These are phyloP conservation scores for Acacia melanoxylon DNA, from an alignment of 306 rosid species.

Conservation along the genomic window DNA sequence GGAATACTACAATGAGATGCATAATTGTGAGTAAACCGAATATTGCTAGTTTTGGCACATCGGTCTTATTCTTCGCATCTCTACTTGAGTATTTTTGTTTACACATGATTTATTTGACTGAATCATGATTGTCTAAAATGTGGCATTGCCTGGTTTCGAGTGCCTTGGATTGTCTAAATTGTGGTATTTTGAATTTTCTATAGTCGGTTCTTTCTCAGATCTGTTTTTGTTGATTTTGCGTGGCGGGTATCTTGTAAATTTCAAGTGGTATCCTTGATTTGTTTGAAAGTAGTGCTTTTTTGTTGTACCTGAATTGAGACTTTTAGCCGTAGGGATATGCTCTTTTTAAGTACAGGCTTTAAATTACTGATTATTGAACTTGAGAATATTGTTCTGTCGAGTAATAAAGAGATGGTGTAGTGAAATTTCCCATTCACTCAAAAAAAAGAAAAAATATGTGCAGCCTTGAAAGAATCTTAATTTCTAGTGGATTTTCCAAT, in stretches of 20 bases:
- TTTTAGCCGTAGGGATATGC: background rate
- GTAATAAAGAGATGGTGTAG: background rate
- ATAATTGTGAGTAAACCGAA: no score
- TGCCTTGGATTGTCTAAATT: background rate
- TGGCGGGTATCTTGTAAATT: background rate
- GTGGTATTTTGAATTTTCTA: background rate
- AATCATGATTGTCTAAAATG: no score
- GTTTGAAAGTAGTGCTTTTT: background rate
- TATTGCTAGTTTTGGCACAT: no score
- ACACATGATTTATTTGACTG: no score
- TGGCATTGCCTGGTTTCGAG: no score
- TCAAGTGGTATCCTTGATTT: background rate
- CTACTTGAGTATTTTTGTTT: no score
- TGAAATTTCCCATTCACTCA: no score
- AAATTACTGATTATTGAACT: background rate
- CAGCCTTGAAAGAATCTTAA: no score
- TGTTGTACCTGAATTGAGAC: background rate
- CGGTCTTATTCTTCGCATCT: no score
- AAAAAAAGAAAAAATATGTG: no score
- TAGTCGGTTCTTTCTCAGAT: background rate
- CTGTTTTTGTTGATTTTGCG: constrained; percentile 3
- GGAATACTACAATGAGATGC: no score
- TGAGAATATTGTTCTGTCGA: background rate
- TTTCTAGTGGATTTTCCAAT: no score
- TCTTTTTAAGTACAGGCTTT: background rate